phyloP scores from a whole-genome alignment of 1,284 basidiomycete genomes.

The Anthracocystis panici-leucophaei region DNA sequence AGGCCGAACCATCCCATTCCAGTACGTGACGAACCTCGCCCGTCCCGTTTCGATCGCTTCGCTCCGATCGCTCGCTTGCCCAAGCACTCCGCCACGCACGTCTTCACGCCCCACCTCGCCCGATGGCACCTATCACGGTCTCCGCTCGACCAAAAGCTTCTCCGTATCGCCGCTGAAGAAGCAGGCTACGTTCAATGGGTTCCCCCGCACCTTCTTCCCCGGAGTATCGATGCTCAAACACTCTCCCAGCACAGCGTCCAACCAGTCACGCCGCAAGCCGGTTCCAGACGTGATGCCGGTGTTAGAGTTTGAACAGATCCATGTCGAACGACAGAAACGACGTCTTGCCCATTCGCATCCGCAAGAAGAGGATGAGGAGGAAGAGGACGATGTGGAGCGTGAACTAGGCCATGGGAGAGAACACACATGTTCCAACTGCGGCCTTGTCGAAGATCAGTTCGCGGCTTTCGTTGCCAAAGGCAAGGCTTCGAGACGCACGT shows the following conservation, averaged over 20 bases:
- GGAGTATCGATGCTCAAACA: conserved; percentile 11
- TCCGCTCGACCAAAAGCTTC: conserved; percentile 25
- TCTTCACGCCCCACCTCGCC: conserved; percentile 29
- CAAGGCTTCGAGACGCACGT: conserved; percentile 34
- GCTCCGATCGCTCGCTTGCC: conserved; percentile 33
- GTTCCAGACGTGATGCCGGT: conserved; percentile 23
- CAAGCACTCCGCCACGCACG: conserved; percentile 35
- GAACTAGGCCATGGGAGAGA: conserved; percentile 21
- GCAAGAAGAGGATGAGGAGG: conserved; percentile 6
- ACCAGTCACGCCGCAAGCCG: conserved; percentile 13
- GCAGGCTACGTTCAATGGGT: conserved; percentile 41
- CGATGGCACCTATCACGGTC: conserved; percentile 24
- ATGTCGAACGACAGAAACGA: conserved; percentile 9
- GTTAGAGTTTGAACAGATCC: conserved; percentile 23
- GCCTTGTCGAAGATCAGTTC: conserved; percentile 21
- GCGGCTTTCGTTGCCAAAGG: conserved; percentile 43
- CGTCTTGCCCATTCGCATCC: background rate
- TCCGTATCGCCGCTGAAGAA: conserved; percentile 25
- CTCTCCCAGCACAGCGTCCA: conserved; percentile 19
- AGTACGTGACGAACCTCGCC: conserved; percentile 39
- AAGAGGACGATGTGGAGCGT: conserved; percentile 22
- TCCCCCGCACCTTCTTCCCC: conserved; percentile 33
- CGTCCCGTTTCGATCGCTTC: conserved; percentile 44
- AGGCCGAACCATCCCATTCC: conserved; percentile 25
- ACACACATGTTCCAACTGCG: conserved; percentile 34